A percentile compares a stretch with the other conserved stretches of the same genome.
Conservation (phyloP, 2,329 filamentous ascomycete species). For the Elsinoe perseae region DNA sequence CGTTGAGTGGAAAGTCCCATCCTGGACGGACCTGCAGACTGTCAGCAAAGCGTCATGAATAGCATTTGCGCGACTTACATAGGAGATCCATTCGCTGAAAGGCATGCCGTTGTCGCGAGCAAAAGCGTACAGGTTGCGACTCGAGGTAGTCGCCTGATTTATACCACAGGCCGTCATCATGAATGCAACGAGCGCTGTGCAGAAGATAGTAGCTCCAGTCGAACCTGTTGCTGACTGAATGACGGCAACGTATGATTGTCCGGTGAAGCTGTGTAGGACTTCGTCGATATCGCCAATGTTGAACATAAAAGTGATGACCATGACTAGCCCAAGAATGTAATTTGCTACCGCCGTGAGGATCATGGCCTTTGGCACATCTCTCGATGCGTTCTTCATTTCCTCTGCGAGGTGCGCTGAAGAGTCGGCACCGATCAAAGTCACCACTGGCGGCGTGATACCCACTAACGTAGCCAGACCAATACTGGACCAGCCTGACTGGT, state of each 20-base stretch:
- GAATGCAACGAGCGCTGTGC: conserved; percentile 29
- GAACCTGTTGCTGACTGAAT: conserved; percentile 31
- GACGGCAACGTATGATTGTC: conserved; percentile 30
- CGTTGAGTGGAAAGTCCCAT: conserved; percentile 23
- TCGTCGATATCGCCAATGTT: conserved; percentile 30
- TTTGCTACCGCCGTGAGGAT: conserved; percentile 35
- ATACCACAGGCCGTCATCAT: conserved; percentile 29
- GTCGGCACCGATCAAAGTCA: conserved; percentile 15
- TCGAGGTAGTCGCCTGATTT: conserved; percentile 17
- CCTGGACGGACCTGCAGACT: conserved; percentile 9
- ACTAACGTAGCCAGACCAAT: conserved; percentile 23
- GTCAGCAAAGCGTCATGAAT: not conserved
- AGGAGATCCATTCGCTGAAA: conserved; percentile 26
- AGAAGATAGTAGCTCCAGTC: conserved; percentile 27
- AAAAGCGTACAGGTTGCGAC: conserved; percentile 37
- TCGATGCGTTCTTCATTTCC: conserved; percentile 28
- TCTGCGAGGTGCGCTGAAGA: conserved; percentile 23
- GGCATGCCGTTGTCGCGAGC: conserved; percentile 35
- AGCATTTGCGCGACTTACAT: conserved; percentile 17
- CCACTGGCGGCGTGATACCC: conserved; percentile 15
- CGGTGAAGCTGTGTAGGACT: conserved; percentile 23
- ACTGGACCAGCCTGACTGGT: conserved; percentile 37
- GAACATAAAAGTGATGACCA: conserved; percentile 36
- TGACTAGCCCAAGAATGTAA: conserved; percentile 34
- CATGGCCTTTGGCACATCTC: conserved; percentile 34